Evolutionary conservation across 768 basidiomycete genomes (phyloP).

Genomic region (Dentipellis fragilis): DNA sequence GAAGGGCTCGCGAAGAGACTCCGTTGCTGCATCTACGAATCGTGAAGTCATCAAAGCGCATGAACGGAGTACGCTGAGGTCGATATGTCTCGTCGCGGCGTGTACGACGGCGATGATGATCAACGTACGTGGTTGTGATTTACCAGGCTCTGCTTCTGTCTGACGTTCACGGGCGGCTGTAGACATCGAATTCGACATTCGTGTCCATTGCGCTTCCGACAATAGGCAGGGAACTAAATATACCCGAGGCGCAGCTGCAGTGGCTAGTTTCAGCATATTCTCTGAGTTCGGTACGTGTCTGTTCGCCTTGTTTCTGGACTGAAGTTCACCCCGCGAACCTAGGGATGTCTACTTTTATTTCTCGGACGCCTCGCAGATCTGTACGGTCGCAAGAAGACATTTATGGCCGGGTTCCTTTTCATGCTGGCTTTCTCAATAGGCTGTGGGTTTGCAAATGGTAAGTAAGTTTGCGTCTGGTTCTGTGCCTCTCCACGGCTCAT

Average conservation of each 20-base stretch:
- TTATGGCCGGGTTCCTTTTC: constrained; percentile 46
- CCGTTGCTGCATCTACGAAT: too few species aligned
- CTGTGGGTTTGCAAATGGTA: constrained; percentile 53
- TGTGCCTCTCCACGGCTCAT: constrained; percentile 13
- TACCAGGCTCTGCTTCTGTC: neutral
- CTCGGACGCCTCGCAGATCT: constrained; percentile 72
- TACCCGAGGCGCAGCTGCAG: constrained; percentile 43
- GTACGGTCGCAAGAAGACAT: constrained; percentile 62
- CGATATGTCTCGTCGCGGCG: constrained; percentile 16
- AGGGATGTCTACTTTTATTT: constrained; percentile 74
- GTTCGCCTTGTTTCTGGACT: neutral
- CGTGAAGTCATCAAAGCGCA: neutral
- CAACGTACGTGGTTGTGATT: constrained; percentile 15
- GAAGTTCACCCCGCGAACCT: neutral
- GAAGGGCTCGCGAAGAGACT: too few species aligned
- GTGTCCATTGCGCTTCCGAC: constrained; percentile 21
- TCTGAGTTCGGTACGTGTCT: constrained; percentile 45
- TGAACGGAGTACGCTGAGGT: neutral
- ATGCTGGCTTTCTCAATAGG: constrained; percentile 50
- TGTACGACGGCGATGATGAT: constrained; percentile 23
- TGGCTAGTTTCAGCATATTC: constrained; percentile 64
- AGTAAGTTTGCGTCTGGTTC: constrained; percentile 17
- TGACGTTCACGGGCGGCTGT: neutral
- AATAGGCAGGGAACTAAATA: constrained; percentile 29
- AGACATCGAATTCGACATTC: constrained; percentile 17